Conservation (phyloP, 768 basidiomycete genomes). For the Myochromella boudieri region DNA sequence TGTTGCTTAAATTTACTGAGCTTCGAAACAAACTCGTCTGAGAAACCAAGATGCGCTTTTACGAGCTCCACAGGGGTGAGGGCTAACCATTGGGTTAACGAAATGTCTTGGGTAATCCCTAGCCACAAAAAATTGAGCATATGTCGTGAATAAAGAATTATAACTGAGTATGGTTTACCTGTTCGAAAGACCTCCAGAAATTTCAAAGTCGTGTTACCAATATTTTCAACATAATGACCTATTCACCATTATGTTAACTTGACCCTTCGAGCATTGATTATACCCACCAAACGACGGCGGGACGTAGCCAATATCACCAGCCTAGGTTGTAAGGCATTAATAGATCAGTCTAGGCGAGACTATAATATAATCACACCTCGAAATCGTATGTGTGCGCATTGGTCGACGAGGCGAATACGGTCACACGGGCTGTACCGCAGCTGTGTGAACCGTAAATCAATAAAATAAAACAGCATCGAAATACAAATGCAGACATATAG, state of each 20-base stretch:
- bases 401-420: slow-evolving; percentile 56
- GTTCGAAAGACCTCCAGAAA: slow-evolving; percentile 66
- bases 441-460: slow-evolving; percentile 28
- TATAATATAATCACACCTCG: no score
- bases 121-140: neutral
- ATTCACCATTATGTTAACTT: neutral
- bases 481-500: slow-evolving; percentile 42
- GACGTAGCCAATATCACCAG: slow-evolving; percentile 40
- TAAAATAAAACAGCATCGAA: neutral
- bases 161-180: slow-evolving; percentile 26
- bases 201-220: slow-evolving; percentile 54
- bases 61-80: slow-evolving; percentile 58
- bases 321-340: slow-evolving; percentile 20
- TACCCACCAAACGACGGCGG: slow-evolving; percentile 33
- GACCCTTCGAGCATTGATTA: neutral
- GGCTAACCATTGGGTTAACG: slow-evolving; percentile 62
- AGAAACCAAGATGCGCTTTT: slow-evolving; percentile 58
- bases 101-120: slow-evolving; percentile 50
- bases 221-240: slow-evolving; percentile 73
- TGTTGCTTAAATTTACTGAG: slow-evolving; percentile 52
- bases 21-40: slow-evolving; percentile 46
- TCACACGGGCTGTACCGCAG: slow-evolving; percentile 54
- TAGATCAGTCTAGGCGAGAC: no score
- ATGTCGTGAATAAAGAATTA: neutral
- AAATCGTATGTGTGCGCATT: slow-evolving; percentile 49